Evolutionary conservation across 805 yeast genomes (phyloP), one percentile per base, ranked within the genome.

Genomic region (Lipomyces mesembrius): DNA sequence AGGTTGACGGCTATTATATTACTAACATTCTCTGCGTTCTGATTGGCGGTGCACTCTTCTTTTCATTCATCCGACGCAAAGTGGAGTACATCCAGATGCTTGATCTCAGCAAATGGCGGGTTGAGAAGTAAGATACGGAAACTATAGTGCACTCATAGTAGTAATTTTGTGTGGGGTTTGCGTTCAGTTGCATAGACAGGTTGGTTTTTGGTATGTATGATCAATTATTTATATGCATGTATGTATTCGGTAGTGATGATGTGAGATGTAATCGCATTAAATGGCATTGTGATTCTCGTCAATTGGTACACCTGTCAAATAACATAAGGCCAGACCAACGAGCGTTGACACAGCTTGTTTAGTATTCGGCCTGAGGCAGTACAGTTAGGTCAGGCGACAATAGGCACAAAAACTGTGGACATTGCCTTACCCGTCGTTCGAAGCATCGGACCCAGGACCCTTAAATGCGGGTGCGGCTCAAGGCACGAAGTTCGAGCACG

Each of bases 1-100:
- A 83, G 0, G 81, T 84, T 62, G 98, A 95, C 77, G 99, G 99
- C 0, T 94, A 93, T 78, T 92, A 88, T 78, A 82, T 84, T 60
- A 88, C 96, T 52, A 94, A 92, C 75, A 62, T 85, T 8, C 66
- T 91, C 12, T 94, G 98, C 77, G 84, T 93, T 2, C 61, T 76
- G 0, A 62, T 90, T 39, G 98, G 98, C 1, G 63, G 89, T 2
- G 9, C 82, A 0, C 78, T 92, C 27, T 91, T 89, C 77, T 82
- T 85, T 63, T 80, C 82, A 0, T 91, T 88, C 86, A 87, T 92
- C 49, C 85, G 84, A 68, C 80, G 79, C 59, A 88, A 90, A 62
- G 87, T 89, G 6, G 79, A 79, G 25, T 79, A 84, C 64, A 79
- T 94, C 67, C 97, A 95, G 78, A 79, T 84, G 53, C 79, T 93